Base-by-base conservation (phyloP, 495 filamentous ascomycete genomes). In the Cercophora newfieldiana region DNA sequence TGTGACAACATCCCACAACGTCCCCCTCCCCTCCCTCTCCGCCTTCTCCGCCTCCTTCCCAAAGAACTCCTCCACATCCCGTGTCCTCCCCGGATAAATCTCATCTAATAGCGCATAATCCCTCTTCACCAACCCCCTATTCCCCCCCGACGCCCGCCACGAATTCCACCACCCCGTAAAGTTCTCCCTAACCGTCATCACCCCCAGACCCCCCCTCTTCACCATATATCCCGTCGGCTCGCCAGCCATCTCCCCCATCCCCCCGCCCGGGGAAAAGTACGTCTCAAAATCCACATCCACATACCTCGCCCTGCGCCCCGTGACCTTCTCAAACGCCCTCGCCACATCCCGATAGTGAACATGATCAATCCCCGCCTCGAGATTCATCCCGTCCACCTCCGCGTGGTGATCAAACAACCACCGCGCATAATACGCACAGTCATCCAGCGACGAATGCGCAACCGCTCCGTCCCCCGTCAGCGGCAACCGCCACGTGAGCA, bases 391-490 rank as follows among this genome's bases (percentile, higher is more conserved):
- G 57, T 79, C 78, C 2, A 83, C 77, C 10, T 72, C 69, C 14
- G 79, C 71, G 0, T 75, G 76, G 71, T 86, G 69, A 68, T 87
- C 84, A 62, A 87, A 86, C 5, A 86, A 75, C 85, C 85, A 88
- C 19, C 78, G 75, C 3, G 82, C 81, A 69, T 87, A 88, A 48
- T 72, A 47, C 1, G 77, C 85, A 69, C 78, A 80, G 70, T 88
- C 86, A 24, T 85, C 81, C 0, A 87, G 80, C 2, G 79, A 64
- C 1, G 85, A 77, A 57, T 80, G 79, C 29, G 79, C 69, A 0
- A 87, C 71, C 0, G 78, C 78, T 4, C 83, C 82, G 31, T 80
- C 61, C 37, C 44, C 31, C 19, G 56, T 59, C n/a, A 85, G 69
- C 0, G 84, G 84, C 0, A 81, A 68, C 0, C 73, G 66, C 82